Evolutionary conservation across 371 early-diverging fungal species (phyloP), one percentile per base, ranked within the genome.

Genomic region (Haplosporangium sp.): DNA sequence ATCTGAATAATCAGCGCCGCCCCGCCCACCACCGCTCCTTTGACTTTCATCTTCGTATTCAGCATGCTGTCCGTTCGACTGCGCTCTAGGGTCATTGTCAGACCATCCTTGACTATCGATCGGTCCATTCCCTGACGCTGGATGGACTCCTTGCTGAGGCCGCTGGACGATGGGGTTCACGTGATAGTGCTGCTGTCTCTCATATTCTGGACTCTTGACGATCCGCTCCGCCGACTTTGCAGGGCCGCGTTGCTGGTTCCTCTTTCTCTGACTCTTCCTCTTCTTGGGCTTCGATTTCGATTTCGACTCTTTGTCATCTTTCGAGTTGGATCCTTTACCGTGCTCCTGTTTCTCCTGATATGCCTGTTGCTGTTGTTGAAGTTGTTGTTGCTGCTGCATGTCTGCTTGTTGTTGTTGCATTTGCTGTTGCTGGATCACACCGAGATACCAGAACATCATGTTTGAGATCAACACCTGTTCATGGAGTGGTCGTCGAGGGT

Each of bases 391-490:
- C 23, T 69, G 69, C n/a, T 70, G 76, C 9, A 62, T 50, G 5
- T 70, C 76, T 7, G 55, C 60, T 46, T 69, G 69, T 52, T 75
- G 76, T 41, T 75, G 76, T 8, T 38, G 53, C 12, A 64, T 9
- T 50, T 74, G 81, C 60, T 83, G 81, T 47, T 73, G 69, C 74
- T 86, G 71, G 66, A 84, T 59, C 74, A 82, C 81, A 52, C 86
- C 74, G 10, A 98, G 84, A 76, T 96, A 97, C 91, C 95, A 96
- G 81, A 97, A 92, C 96, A 98, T 96, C 81, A 96, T 88, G 69
- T 98, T 98, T 21, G 95, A 94, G 40, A 98, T 93, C 64, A 95
- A 80, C 6, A 98, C 98, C 79, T 98, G 97, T 57, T 98, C 94
- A 55, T 87, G 83, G 20, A 98, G 85, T 2, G 97, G 95, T 7